A percentile compares a stretch with the other conserved stretches of the same genome.
Conservation (phyloP, 352 stramenopile species). For the Pythium graminicola region DNA sequence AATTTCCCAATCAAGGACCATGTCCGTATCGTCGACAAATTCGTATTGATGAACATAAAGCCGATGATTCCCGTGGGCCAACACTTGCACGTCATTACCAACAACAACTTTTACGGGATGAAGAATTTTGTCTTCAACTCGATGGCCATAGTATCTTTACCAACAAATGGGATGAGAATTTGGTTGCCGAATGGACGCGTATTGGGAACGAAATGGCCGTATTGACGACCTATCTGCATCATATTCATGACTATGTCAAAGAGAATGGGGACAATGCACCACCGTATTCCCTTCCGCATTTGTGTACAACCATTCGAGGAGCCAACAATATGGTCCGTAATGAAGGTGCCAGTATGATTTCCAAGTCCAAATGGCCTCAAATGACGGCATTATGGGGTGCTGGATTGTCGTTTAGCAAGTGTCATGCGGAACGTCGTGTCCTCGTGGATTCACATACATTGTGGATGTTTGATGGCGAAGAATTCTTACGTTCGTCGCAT, state of each 20-base stretch:
- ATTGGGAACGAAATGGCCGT: slow-evolving; percentile 82
- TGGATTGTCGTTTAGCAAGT: slow-evolving; percentile 75
- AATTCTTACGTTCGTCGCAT: slow-evolving; percentile 64
- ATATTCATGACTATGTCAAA: slow-evolving; percentile 77
- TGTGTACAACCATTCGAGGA: slow-evolving; percentile 72
- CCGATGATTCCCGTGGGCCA: slow-evolving; percentile 66
- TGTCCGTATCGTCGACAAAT: slow-evolving; percentile 74
- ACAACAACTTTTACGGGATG: slow-evolving; percentile 63
- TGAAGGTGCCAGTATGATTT: slow-evolving; percentile 77
- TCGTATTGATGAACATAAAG: slow-evolving; percentile 53
- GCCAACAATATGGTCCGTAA: slow-evolving; percentile 62
- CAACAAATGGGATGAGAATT: slow-evolving; percentile 71
- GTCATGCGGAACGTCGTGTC: slow-evolving; percentile 50
- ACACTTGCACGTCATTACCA: slow-evolving; percentile 77
- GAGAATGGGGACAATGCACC: slow-evolving; percentile 72
- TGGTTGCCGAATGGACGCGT: slow-evolving; percentile 66
- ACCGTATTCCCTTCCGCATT: slow-evolving; percentile 47
- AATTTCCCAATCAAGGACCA: slow-evolving; percentile 55
- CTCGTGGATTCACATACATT: slow-evolving; percentile 70
- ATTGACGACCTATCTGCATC: slow-evolving; percentile 73
- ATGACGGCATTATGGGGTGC: slow-evolving; percentile 70
- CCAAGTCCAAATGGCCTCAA: slow-evolving; percentile 60
- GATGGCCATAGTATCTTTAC: slow-evolving; percentile 85
- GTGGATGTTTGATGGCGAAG: slow-evolving; percentile 72
- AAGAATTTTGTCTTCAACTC: slow-evolving; percentile 83